Evolutionary conservation across 1,284 basidiomycete genomes (phyloP).

Genomic region (Moesziomyces parantarcticus): DNA sequence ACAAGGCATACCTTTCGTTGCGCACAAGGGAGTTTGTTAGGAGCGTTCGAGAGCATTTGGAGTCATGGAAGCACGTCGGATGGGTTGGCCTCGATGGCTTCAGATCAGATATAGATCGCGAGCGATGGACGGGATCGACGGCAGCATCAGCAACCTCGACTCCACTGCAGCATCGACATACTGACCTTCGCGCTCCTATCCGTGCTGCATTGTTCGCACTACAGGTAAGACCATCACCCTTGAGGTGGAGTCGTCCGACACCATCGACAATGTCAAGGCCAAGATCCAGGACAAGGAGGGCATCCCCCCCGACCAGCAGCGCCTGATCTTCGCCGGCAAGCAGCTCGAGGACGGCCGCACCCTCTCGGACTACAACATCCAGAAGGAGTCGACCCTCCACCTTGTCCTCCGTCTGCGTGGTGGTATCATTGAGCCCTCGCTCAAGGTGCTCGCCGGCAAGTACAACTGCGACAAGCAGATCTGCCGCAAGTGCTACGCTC

Average conservation of each 20-base stretch:
- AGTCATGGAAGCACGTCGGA: no score
- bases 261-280: slow-evolving; percentile 68
- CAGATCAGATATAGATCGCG: no score
- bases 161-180: neutral
- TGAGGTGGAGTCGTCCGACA: slow-evolving; percentile 69
- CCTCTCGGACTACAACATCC: slow-evolving; percentile 77
- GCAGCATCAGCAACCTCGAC: neutral
- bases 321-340: slow-evolving; percentile 97
- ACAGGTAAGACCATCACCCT: slow-evolving; percentile 69
- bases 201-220: neutral
- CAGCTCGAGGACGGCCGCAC: slow-evolving; percentile 77
- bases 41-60: no score
- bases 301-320: slow-evolving; percentile 95
- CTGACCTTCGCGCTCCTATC: slow-evolving; percentile 7
- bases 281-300: slow-evolving; percentile 74
- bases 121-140: slow-evolving; percentile 21
- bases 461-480: slow-evolving; percentile 72
- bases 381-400: slow-evolving; percentile 74
- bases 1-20: no score
- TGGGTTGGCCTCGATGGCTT: no score
- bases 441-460: slow-evolving; percentile 89
- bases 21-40: no score
- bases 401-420: slow-evolving; percentile 66
- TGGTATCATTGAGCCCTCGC: slow-evolving; percentile 67
- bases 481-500: slow-evolving; percentile 99